phyloP scores from a whole-genome alignment of 805 yeast species.

The Wickerhamomyces xylosicus region DNA sequence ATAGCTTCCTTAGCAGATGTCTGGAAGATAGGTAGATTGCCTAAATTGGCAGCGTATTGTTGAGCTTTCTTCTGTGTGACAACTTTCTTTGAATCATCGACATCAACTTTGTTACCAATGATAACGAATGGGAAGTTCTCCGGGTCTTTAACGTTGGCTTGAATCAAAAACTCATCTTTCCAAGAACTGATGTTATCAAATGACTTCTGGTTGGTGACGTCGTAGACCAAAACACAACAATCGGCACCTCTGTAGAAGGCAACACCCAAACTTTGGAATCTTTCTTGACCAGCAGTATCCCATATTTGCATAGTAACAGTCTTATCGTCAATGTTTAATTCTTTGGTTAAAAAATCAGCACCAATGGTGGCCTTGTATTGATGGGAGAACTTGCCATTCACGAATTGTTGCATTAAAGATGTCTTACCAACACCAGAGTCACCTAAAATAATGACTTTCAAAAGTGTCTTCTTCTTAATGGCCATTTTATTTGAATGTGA shows the following conservation, averaged over 20 bases:
- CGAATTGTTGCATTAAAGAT: slow-evolving; percentile 94
- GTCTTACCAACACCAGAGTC: slow-evolving; percentile 98
- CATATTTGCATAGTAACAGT: slow-evolving; percentile 61
- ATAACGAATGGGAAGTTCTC: slow-evolving; percentile 94
- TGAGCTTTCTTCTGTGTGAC: slow-evolving; percentile 52
- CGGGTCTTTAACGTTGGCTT: slow-evolving; percentile 88
- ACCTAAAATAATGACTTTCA: slow-evolving; percentile 86
- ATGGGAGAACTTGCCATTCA: slow-evolving; percentile 85
- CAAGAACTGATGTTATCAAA: slow-evolving; percentile 83
- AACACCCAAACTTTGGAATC: slow-evolving; percentile 93
- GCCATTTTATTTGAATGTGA: slow-evolving; percentile 13
- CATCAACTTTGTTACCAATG: slow-evolving; percentile 90
- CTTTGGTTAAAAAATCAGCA: slow-evolving; percentile 92
- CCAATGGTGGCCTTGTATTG: slow-evolving; percentile 98
- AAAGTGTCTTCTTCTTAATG: slow-evolving; percentile 57
- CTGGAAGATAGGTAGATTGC: slow-evolving; percentile 86
- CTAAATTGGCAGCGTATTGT: slow-evolving; percentile 48
- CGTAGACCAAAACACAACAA: slow-evolving; percentile 93
- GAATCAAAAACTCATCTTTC: slow-evolving; percentile 93
- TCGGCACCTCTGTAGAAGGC: slow-evolving; percentile 98
- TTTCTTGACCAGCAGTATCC: slow-evolving; percentile 99
- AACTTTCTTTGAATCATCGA: slow-evolving; percentile 80
- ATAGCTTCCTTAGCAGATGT: slow-evolving; percentile 97
- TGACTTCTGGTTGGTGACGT: slow-evolving; percentile 89
- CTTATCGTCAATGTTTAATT: slow-evolving; percentile 68